Evolutionary conservation across 2,329 filamentous ascomycete genomes (phyloP).

Genomic region (Monosporascus sp.): DNA sequence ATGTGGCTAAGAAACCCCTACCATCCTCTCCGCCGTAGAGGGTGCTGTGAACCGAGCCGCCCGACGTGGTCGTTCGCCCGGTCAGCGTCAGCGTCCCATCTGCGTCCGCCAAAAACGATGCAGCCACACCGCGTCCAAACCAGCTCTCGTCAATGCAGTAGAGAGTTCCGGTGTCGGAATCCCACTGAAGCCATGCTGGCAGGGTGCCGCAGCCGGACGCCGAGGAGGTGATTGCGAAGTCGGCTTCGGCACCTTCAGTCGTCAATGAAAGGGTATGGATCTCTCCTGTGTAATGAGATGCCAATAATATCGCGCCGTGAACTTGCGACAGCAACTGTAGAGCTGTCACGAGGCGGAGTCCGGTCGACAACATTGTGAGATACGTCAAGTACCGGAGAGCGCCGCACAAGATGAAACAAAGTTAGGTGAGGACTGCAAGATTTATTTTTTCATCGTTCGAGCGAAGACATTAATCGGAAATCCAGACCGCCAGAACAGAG

Average conservation of each 20-base stretch:
- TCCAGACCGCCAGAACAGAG: not conserved
- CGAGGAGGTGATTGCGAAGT: slow-evolving; percentile 22
- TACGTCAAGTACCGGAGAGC: not conserved
- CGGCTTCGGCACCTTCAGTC: slow-evolving; percentile 15
- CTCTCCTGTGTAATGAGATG: slow-evolving; percentile 34
- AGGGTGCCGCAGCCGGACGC: slow-evolving; percentile 27
- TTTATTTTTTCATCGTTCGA: not conserved
- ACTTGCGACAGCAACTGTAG: slow-evolving; percentile 16
- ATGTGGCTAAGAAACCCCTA: slow-evolving; percentile 35
- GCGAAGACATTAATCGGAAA: not conserved
- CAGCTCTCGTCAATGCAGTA: slow-evolving; percentile 33
- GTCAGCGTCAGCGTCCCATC: slow-evolving; percentile 27
- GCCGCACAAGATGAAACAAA: not conserved
- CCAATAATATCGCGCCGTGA: slow-evolving; percentile 27
- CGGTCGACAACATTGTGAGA: slow-evolving; percentile 15
- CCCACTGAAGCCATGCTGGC: slow-evolving; percentile 33
- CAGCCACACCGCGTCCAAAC: slow-evolving; percentile 29
- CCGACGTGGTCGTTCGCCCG: slow-evolving; percentile 25
- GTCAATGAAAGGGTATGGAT: slow-evolving; percentile 30
- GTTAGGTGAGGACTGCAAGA: not conserved
- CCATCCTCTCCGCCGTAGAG: slow-evolving; percentile 34
- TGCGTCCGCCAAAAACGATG: slow-evolving; percentile 26
- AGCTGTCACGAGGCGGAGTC: slow-evolving; percentile 12
- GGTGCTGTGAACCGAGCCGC: slow-evolving; percentile 35
- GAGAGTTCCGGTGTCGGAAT: slow-evolving; percentile 24